A percentile compares a stretch with the other conserved stretches of the same genome.
phyloP scores from a whole-genome alignment of 2,329 filamentous ascomycete genomes.

The Talaromyces sp. region DNA sequence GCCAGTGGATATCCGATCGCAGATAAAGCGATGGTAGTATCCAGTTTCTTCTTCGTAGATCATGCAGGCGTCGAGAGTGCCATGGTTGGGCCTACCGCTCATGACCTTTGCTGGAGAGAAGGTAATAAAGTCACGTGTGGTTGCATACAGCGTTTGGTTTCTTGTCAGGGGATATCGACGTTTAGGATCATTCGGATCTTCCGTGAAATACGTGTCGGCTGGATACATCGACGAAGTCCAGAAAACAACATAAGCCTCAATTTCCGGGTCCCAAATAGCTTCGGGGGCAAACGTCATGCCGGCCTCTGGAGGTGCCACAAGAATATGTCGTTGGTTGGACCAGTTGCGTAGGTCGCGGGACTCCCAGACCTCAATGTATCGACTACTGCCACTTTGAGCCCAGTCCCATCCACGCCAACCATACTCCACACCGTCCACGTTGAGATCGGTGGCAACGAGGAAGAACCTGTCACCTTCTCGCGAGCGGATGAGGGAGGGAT shows the following conservation, averaged over 20 bases:
- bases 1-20: conserved; percentile 2
- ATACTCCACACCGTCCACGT: background rate
- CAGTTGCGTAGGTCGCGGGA: conserved; percentile 1
- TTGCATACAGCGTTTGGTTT: background rate
- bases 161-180: background rate
- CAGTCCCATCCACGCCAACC: conserved; percentile 4
- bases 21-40: conserved; percentile 4
- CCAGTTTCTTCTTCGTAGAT: background rate
- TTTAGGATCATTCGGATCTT: background rate
- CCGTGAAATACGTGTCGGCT: background rate
- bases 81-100: background rate
- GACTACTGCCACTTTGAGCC: background rate
- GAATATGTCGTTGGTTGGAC: background rate
- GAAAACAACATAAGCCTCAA: background rate
- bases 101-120: background rate
- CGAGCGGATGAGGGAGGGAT: background rate
- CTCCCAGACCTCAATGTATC: conserved; percentile 4
- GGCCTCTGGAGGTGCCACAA: background rate
- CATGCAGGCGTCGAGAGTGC: conserved; percentile 2
- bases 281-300: background rate
- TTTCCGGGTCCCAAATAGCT: conserved; percentile 1
- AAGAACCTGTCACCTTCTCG: background rate
- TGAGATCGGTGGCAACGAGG: background rate
- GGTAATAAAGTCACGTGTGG: background rate
- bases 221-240: conserved; percentile 1